These are phyloP conservation scores for Rubroshorea leprosula DNA, from an alignment of 345 rosid genomes.

Conservation along the genomic window DNA sequence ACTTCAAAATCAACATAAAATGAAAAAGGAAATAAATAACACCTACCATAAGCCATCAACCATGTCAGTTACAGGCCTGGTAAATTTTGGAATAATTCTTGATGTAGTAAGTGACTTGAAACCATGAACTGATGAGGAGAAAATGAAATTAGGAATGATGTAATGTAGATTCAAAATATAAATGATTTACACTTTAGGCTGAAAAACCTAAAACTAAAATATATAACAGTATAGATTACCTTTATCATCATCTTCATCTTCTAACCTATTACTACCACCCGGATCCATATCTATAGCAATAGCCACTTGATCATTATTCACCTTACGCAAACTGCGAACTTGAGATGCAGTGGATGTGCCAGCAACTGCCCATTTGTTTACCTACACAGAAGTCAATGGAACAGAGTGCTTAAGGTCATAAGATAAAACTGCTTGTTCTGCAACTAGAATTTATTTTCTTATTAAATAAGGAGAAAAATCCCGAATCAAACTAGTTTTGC, in stretches of 20 bases:
- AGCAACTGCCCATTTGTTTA: slow-evolving; percentile 61
- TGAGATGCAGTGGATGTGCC: slow-evolving; percentile 60
- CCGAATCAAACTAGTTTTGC: too few relatives aligned
- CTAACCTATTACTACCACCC: slow-evolving; percentile 41
- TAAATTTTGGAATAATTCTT: slow-evolving; percentile 68
- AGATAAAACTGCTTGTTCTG: neutral
- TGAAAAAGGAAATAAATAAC: slow-evolving; percentile 3
- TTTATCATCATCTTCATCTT: slow-evolving; percentile 93
- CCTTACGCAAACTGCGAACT: slow-evolving; percentile 84
- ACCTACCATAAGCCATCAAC: slow-evolving; percentile 84
- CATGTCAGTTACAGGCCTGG: slow-evolving; percentile 74
- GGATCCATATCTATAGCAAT: slow-evolving; percentile 67
- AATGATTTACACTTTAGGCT: too few relatives aligned
- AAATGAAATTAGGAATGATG: too few relatives aligned
- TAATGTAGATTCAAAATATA: too few relatives aligned
- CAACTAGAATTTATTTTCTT: too few relatives aligned
- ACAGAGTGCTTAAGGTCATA: slow-evolving; percentile 4
- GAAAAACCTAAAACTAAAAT: too few relatives aligned
- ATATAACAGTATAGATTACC: too few relatives aligned
- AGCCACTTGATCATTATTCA: slow-evolving; percentile 82
- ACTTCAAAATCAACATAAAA: slow-evolving; percentile 1
- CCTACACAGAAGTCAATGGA: slow-evolving; percentile 33
- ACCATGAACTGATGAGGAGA: slow-evolving; percentile 84
- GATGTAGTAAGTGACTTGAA: slow-evolving; percentile 88
- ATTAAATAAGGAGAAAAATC: too few relatives aligned